A percentile compares a stretch with the other conserved stretches of the same genome.
phyloP scores from a whole-genome alignment of 83 land plant species.

The Thuja plicata region DNA sequence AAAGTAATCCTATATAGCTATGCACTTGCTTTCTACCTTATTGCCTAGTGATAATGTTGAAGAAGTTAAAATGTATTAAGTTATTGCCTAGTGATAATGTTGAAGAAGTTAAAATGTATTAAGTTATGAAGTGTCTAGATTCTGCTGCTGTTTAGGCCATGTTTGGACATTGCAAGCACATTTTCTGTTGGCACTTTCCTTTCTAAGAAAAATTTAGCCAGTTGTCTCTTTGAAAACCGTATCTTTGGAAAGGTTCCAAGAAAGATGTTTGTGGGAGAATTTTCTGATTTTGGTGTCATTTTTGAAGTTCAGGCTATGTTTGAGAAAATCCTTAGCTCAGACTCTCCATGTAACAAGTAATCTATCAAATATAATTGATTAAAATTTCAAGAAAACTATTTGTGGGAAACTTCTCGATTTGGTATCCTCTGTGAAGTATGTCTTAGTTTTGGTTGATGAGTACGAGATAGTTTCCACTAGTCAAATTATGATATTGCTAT shows the following conservation, averaged over 20 bases:
- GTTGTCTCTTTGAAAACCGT: too few species aligned
- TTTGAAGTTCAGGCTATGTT: neutral
- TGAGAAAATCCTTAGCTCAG: neutral
- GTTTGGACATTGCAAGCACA: neutral
- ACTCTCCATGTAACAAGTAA: too few species aligned
- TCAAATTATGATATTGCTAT: too few species aligned
- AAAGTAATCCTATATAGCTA: neutral
- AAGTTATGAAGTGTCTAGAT: neutral
- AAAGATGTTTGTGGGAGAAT: neutral
- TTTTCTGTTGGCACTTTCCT: neutral
- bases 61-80: too few species aligned
- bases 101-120: neutral
- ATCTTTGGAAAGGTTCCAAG: neutral
- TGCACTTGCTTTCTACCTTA: neutral
- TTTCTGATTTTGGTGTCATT: neutral
- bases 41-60: too few species aligned
- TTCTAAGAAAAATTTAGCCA: neutral
- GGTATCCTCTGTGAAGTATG: neutral
- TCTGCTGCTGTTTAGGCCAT: neutral
- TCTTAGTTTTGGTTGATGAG: too few species aligned
- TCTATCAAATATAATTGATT: neutral
- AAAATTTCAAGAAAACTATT: neutral
- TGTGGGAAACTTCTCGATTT: neutral
- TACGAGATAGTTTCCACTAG: too few species aligned
- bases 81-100: neutral